Conservation (phyloP, 768 basidiomycete species). For the Mrakia blollopis region DNA sequence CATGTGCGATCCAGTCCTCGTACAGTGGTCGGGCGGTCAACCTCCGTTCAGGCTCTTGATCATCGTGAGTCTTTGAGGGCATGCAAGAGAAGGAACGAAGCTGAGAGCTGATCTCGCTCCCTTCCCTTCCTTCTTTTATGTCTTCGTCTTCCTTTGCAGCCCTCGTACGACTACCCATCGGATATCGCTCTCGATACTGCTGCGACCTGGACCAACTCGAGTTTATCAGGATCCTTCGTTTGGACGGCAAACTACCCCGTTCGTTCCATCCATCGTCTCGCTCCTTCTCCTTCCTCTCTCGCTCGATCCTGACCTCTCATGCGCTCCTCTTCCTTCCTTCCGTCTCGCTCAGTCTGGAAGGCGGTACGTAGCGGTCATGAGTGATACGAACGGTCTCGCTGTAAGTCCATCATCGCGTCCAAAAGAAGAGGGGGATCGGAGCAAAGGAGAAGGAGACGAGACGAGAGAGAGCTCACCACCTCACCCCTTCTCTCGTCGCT, state of each 20-base stretch:
- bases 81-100: not conserved
- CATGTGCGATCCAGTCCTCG: conserved; percentile 18
- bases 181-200: conserved; percentile 5
- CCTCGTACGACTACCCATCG: conserved; percentile 26
- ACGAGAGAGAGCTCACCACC: not conserved
- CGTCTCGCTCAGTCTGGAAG: conserved; percentile 1
- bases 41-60: conserved; percentile 29
- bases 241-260: conserved; percentile 29
- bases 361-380: conserved; percentile 29
- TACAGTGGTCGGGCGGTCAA: conserved; percentile 21
- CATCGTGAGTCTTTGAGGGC: conserved; percentile 14
- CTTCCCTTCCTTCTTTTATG: not conserved
- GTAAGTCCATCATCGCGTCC: not conserved
- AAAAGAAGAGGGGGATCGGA: not conserved
- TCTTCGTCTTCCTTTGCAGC: conserved; percentile 7
- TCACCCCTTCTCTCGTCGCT: not conserved
- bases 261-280: not conserved
- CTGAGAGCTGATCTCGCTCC: not conserved
- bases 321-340: not conserved
- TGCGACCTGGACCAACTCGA: conserved; percentile 10
- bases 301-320: not conserved
- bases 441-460: not conserved
- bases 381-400: conserved; percentile 22
- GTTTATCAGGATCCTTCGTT: not conserved
- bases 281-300: not conserved